Conservation (phyloP, 2,329 filamentous ascomycete genomes). For the Fusarium chaquense region DNA sequence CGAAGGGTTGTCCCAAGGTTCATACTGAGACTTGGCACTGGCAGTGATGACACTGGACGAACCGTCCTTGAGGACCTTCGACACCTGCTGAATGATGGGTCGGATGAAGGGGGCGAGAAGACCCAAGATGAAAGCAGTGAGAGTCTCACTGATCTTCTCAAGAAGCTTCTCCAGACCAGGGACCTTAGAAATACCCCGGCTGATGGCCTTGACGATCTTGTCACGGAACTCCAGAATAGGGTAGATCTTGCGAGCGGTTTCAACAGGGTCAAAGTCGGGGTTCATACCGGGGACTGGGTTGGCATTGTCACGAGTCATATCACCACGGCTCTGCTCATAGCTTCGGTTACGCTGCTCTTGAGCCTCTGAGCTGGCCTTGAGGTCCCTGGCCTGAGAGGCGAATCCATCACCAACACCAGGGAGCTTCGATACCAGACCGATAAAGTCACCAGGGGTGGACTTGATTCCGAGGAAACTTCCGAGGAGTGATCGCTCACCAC, state of each 20-base stretch:
- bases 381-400: conserved; percentile 72
- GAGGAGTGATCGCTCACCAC: conserved; percentile 48
- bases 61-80: conserved; percentile 85
- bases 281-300: conserved; percentile 80
- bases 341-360: conserved; percentile 70
- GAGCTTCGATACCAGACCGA: conserved; percentile 79
- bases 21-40: conserved; percentile 79
- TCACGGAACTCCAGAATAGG: conserved; percentile 95
- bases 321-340: conserved; percentile 50
- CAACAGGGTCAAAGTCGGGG: conserved; percentile 80
- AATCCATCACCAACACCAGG: conserved; percentile 76
- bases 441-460: conserved; percentile 67
- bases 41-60: conserved; percentile 77
- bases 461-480: conserved; percentile 59
- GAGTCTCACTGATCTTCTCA: conserved; percentile 91
- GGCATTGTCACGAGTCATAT: conserved; percentile 58
- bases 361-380: conserved; percentile 71
- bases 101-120: conserved; percentile 91
- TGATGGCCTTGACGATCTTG: conserved; percentile 90
- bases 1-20: conserved; percentile 80
- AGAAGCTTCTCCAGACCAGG: conserved; percentile 91
- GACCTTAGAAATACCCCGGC: conserved; percentile 87
- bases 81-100: conserved; percentile 89
- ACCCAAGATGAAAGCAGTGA: conserved; percentile 92
- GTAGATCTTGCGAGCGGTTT: conserved; percentile 85